Conservation (phyloP, 2,329 filamentous ascomycete genomes). For the Colletotrichum tropicicola region DNA sequence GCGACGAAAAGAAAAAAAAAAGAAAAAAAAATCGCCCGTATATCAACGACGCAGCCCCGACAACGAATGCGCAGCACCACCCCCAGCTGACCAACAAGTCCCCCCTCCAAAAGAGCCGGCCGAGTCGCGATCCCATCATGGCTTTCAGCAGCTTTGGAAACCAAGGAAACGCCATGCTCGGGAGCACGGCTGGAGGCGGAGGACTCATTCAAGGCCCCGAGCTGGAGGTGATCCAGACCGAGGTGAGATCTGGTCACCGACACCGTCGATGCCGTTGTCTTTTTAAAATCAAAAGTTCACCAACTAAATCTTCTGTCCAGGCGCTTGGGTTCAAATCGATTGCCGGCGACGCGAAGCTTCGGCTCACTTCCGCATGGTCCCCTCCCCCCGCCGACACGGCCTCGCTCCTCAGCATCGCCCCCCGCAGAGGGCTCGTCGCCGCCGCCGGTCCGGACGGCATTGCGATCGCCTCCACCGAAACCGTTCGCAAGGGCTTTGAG, state of each 20-base stretch:
- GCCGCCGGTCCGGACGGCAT: constrained; percentile 87
- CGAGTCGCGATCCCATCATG: constrained; percentile 59
- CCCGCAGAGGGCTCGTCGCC: constrained; percentile 81
- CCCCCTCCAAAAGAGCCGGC: constrained; percentile 36
- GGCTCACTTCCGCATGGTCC: constrained; percentile 82
- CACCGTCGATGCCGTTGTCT: constrained; percentile 27
- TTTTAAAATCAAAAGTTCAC: constrained; percentile 6
- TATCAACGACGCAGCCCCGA: constrained; percentile 15
- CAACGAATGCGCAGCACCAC: constrained; percentile 34
- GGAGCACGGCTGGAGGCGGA: constrained; percentile 48
- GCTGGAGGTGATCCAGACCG: constrained; percentile 82
- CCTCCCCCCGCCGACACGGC: constrained; percentile 78
- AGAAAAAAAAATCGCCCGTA: background rate
- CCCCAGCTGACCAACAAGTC: constrained; percentile 38
- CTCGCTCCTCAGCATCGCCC: constrained; percentile 85
- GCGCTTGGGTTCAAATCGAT: constrained; percentile 84
- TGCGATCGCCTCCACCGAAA: constrained; percentile 78
- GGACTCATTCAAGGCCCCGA: constrained; percentile 64
- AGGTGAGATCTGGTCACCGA: constrained; percentile 61
- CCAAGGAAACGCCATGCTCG: constrained; percentile 53
- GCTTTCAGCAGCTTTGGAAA: constrained; percentile 66
- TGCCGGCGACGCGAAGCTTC: constrained; percentile 83
- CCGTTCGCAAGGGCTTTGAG: constrained; percentile 79
- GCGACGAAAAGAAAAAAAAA: background rate
- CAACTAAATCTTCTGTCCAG: constrained; percentile 46